Evolutionary conservation across 371 early-diverging fungal genomes (phyloP).

Genomic region (Smittium culicis): DNA sequence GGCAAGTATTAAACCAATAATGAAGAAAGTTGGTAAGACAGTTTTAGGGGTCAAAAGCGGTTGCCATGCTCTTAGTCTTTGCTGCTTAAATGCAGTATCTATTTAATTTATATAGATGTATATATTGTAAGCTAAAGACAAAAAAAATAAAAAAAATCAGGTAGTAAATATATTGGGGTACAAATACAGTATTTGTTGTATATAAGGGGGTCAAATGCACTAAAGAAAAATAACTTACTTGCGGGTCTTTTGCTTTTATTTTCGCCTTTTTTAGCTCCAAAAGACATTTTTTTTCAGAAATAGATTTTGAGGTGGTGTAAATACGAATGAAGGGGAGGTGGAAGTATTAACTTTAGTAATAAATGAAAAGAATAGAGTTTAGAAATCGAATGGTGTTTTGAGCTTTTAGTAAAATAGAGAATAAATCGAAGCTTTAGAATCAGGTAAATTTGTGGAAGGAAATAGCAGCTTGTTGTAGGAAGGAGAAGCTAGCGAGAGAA

Average conservation of each 20-base stretch:
- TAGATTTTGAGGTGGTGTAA: no score
- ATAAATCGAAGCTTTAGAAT: no score
- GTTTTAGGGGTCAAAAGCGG: slow-evolving; percentile 90
- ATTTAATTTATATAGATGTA: no score
- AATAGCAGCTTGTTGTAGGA: no score
- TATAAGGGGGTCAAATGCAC: no score
- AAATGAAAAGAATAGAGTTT: no score
- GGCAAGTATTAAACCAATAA: slow-evolving; percentile 78
- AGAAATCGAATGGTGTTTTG: no score
- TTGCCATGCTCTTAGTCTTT: slow-evolving; percentile 93
- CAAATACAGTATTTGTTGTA: background rate
- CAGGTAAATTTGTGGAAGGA: no score
- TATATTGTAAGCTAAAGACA: background rate
- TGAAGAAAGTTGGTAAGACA: slow-evolving; percentile 81
- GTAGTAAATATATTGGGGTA: background rate
- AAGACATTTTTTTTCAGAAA: background rate
- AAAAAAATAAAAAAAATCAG: background rate
- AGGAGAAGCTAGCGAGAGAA: no score
- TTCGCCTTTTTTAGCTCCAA: background rate
- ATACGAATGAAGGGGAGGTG: no score
- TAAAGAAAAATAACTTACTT: slow-evolving; percentile 10
- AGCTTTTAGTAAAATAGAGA: no score
- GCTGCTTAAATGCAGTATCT: slow-evolving; percentile 95
- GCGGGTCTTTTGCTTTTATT: slow-evolving; percentile 9
- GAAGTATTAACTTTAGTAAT: no score